Evolutionary conservation across 108 stramenopile species (phyloP).

Genomic region (Heterococcus sp.): DNA sequence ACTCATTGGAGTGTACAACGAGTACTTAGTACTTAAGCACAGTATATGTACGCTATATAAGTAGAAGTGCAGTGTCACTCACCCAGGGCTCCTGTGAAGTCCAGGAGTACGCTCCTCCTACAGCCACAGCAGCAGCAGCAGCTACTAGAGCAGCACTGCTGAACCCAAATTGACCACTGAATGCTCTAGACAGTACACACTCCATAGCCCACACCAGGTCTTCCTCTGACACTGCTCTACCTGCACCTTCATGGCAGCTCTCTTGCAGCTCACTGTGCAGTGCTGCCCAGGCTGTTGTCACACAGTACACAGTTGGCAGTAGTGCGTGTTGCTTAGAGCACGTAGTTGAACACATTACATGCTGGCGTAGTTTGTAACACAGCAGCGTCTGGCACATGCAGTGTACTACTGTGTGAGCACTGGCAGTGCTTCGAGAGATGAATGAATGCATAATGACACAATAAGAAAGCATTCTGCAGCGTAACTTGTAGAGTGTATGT

Average conservation of each 20-base stretch:
- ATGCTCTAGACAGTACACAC: slow-evolving; percentile 42
- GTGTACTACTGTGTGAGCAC: not conserved
- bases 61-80: too few species aligned
- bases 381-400: not conserved
- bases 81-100: too few species aligned
- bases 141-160: too few species aligned
- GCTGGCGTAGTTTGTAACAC: not conserved
- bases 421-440: not conserved
- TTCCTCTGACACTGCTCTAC: slow-evolving; percentile 6
- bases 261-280: not conserved
- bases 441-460: not conserved
- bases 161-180: slow-evolving; percentile 39
- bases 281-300: not conserved
- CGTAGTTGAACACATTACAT: not conserved
- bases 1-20: too few species aligned
- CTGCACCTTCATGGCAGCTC: slow-evolving; percentile 15
- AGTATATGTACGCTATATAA: too few species aligned
- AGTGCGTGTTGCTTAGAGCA: not conserved
- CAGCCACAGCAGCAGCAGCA: too few species aligned
- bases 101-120: too few species aligned
- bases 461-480: not conserved
- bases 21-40: too few species aligned
- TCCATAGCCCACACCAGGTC: slow-evolving; percentile 47
- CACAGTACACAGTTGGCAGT: not conserved
- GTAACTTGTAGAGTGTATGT: not conserved